Conservation (phyloP, 768 basidiomycete species). For the Mycena filopes region DNA sequence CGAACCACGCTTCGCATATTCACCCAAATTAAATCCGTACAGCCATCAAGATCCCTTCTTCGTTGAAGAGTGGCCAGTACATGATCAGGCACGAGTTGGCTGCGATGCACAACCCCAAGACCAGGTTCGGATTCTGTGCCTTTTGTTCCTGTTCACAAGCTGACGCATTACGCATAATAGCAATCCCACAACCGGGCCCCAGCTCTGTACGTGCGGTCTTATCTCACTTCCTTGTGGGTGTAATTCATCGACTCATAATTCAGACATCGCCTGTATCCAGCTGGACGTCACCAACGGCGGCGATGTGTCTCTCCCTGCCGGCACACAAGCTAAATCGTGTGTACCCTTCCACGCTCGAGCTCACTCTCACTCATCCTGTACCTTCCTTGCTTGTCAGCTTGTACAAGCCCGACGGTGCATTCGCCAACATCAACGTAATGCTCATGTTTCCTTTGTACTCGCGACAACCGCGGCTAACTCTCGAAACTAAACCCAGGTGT, state of each 20-base stretch:
- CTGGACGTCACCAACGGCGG: slow-evolving; percentile 35
- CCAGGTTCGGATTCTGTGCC: slow-evolving; percentile 6
- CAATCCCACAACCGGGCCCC: slow-evolving; percentile 35
- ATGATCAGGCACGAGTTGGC: slow-evolving; percentile 38
- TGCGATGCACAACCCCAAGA: slow-evolving; percentile 38
- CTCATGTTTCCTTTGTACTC: background rate
- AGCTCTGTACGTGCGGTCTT: slow-evolving; percentile 29
- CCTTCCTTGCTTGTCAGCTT: slow-evolving; percentile 13
- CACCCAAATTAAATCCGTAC: background rate
- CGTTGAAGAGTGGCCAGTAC: slow-evolving; percentile 38
- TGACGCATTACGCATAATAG: background rate
- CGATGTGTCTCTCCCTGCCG: slow-evolving; percentile 26
- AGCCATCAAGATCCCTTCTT: slow-evolving; percentile 35
- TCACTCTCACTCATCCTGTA: background rate
- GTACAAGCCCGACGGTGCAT: slow-evolving; percentile 28
- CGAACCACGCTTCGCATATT: background rate
- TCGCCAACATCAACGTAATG: slow-evolving; percentile 34
- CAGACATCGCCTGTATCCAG: slow-evolving; percentile 37
- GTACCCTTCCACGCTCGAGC: background rate
- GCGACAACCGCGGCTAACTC: background rate
- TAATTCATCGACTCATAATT: background rate
- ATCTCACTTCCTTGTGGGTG: background rate
- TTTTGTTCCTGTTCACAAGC: background rate
- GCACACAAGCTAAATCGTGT: slow-evolving; percentile 33
- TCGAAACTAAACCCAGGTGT: slow-evolving; percentile 17